Evolutionary conservation across 257 asterid genomes (phyloP).

Genomic region (Cinchona pubescens): DNA sequence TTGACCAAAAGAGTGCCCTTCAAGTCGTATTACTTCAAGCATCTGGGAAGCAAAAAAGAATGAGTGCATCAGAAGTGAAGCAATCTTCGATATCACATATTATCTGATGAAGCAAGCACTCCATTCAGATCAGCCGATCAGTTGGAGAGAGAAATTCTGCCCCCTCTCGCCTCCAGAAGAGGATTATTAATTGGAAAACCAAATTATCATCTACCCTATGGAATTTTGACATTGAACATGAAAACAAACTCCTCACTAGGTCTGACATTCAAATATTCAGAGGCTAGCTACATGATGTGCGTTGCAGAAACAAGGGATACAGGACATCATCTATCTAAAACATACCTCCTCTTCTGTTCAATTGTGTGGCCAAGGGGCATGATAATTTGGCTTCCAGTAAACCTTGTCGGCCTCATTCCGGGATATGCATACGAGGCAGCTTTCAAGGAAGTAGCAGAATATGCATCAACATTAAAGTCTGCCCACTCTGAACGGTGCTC

Average conservation of each 20-base stretch:
- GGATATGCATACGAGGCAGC: slow-evolving; percentile 66
- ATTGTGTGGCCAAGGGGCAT: slow-evolving; percentile 95
- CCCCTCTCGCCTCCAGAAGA: neutral
- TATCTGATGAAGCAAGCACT: neutral
- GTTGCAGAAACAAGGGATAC: neutral
- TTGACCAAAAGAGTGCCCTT: slow-evolving; percentile 70
- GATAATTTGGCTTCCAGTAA: slow-evolving; percentile 90
- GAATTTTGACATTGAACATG: neutral
- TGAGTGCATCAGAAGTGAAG: neutral
- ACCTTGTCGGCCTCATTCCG: slow-evolving; percentile 84
- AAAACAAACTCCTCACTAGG: neutral
- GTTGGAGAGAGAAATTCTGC: neutral
- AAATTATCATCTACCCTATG: no score
- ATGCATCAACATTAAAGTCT: slow-evolving; percentile 89
- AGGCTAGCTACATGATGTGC: neutral
- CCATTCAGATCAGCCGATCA: neutral
- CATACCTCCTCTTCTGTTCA: slow-evolving; percentile 94
- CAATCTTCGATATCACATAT: neutral
- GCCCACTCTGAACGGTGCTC: slow-evolving; percentile 99
- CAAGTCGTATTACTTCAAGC: slow-evolving; percentile 97
- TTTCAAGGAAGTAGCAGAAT: slow-evolving; percentile 73
- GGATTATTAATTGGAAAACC: neutral
- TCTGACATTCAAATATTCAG: neutral
- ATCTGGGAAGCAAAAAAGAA: slow-evolving; percentile 38
- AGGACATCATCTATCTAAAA: neutral